Evolutionary conservation across 345 rosid genomes (phyloP).

Genomic region (Noccaea caerulescens): DNA sequence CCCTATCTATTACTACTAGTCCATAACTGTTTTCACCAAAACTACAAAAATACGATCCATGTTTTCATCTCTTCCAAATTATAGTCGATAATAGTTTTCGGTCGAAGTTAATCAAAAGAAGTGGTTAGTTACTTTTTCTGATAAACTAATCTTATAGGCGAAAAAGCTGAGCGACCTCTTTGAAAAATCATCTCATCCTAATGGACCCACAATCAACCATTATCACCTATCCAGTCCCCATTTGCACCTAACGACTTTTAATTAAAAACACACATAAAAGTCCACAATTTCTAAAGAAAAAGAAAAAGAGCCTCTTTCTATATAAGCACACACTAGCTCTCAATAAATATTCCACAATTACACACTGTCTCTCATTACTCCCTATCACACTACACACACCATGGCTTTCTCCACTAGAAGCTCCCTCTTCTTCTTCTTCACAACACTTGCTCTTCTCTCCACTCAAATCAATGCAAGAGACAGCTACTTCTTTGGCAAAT

Average conservation of each 20-base stretch:
- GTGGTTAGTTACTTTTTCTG: slow-evolving; percentile 22
- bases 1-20: slow-evolving; percentile 1
- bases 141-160: slow-evolving; percentile 33
- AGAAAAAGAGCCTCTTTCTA: slow-evolving; percentile 17
- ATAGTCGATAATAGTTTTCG: neutral
- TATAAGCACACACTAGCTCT: slow-evolving; percentile 39
- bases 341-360: slow-evolving; percentile 28
- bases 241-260: slow-evolving; percentile 44
- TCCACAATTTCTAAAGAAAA: slow-evolving; percentile 35
- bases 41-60: slow-evolving; percentile 30
- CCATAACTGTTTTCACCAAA: slow-evolving; percentile 27
- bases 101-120: slow-evolving; percentile 2
- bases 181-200: slow-evolving; percentile 40
- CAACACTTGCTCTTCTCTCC: slow-evolving; percentile 39
- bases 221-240: slow-evolving; percentile 43
- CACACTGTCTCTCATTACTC: slow-evolving; percentile 33
- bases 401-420: slow-evolving; percentile 49
- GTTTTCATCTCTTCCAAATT: slow-evolving; percentile 33
- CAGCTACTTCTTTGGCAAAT: slow-evolving; percentile 51
- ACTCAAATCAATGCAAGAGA: slow-evolving; percentile 48
- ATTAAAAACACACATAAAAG: slow-evolving; percentile 34
- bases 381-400: slow-evolving; percentile 23
- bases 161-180: slow-evolving; percentile 44
- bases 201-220: slow-evolving; percentile 47
- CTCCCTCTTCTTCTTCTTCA: slow-evolving; percentile 41